Conservation (phyloP, 2,329 filamentous ascomycete genomes). For the Arthrocladium fulminans region DNA sequence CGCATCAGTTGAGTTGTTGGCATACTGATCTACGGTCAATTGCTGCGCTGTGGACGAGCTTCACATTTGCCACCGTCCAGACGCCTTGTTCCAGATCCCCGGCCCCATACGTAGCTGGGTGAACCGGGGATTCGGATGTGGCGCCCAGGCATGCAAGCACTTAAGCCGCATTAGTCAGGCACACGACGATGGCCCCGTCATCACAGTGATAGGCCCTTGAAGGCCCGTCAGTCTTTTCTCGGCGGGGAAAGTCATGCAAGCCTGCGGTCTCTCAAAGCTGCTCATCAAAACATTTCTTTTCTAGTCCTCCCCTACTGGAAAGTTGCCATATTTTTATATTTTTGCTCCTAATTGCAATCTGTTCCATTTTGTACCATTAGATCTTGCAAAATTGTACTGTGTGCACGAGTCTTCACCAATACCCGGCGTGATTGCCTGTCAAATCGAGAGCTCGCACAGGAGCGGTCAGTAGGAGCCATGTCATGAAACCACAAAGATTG, state of each 20-base stretch:
- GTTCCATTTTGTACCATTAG: background rate
- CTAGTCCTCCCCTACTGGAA: too few species aligned
- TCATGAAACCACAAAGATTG: background rate
- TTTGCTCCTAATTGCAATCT: background rate
- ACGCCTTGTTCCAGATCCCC: background rate
- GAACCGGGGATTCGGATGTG: background rate
- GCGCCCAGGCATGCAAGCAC: constrained; percentile 2
- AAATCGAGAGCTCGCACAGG: background rate
- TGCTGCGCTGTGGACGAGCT: background rate
- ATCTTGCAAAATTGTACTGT: background rate
- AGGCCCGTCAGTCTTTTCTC: background rate
- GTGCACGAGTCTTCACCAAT: background rate
- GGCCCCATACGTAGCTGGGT: too few species aligned
- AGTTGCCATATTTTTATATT: background rate
- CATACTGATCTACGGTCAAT: too few species aligned
- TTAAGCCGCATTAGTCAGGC: background rate
- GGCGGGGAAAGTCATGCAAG: constrained; percentile 2
- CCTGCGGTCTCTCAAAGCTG: background rate
- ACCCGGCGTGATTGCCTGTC: background rate
- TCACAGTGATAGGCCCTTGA: background rate
- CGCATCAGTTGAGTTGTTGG: too few species aligned
- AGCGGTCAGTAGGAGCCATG: background rate
- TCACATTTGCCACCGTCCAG: background rate
- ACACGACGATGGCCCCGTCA: background rate
- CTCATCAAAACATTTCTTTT: background rate